These are phyloP conservation scores for Tremella yokohamensis DNA, from an alignment of 768 basidiomycete genomes.

Conservation along the genomic window DNA sequence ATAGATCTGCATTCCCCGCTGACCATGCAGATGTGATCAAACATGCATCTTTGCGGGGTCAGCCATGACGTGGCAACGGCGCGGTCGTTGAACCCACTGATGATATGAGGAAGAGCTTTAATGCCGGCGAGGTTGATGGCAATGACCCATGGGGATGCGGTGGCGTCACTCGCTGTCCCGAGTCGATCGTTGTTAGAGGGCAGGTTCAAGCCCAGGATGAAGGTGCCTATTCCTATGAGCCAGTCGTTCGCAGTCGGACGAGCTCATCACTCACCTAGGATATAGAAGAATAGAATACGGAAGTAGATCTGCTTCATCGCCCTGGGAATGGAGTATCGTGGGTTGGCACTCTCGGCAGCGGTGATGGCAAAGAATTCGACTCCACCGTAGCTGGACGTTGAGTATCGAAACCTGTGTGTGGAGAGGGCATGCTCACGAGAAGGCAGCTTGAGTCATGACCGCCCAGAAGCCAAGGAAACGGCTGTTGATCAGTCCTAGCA, in stretches of 20 bases:
- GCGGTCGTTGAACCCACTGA: conserved; percentile 24
- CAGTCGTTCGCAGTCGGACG: too few relatives aligned
- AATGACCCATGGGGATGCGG: conserved; percentile 36
- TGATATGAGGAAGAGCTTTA: conserved; percentile 39
- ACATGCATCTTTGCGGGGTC: not conserved
- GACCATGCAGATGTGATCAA: conserved; percentile 54
- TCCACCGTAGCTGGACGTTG: not conserved
- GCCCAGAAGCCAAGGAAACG: conserved; percentile 20
- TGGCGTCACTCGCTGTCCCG: conserved; percentile 29
- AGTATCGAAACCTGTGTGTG: not conserved
- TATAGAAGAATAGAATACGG: conserved; percentile 76
- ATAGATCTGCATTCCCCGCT: conserved; percentile 52
- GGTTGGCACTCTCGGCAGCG: conserved; percentile 2
- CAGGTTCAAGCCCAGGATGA: conserved; percentile 43
- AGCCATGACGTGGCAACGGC: not conserved
- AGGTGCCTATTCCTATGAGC: conserved; percentile 28
- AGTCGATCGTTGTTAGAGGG: conserved; percentile 32
- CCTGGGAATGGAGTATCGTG: conserved; percentile 18
- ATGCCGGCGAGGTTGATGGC: conserved; percentile 33
- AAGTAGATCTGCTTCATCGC: conserved; percentile 44
- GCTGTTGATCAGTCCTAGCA: conserved; percentile 12
- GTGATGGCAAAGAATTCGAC: conserved; percentile 1
- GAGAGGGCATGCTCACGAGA: conserved; percentile 11
- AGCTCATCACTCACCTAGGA: conserved; percentile 55
- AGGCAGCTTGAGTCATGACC: conserved; percentile 20